Evolutionary conservation across 2,329 filamentous ascomycete genomes (phyloP), one percentile per base, ranked within the genome.

Genomic region (Alternaria sp.): DNA sequence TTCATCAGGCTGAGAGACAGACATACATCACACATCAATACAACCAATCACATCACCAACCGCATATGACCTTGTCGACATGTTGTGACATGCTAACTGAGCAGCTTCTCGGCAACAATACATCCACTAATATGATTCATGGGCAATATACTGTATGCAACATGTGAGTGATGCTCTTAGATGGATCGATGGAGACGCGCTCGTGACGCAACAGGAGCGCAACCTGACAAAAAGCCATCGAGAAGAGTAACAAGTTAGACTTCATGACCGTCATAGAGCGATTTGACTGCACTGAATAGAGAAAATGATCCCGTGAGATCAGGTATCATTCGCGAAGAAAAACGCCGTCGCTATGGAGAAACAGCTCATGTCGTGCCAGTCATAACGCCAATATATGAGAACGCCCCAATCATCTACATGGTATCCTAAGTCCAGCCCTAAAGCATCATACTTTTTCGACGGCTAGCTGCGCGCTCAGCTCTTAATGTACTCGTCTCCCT

Each of bases 401-500:
- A 61, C 32, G 26, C 54, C 12, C 20, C 44, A n/a, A 28, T 52
- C 34, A 36, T 51, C 22, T 43, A 47, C 48, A 57, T 62, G 24
- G 43, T 41, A 53, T 28, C 48, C 47, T n/a, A 36, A 47, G 32
- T 28, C 26, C 28, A 32, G 39, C 47, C 59, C 72, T 65, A 80
- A 46, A 81, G 59, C 76, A 81, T 74, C 79, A 80, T 81, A 64
- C 79, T 81, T 67, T 79, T 77, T 61, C 79, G 69, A 48, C 79
- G 66, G 64, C 74, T 75, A n/a, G 79, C 77, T 26, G 75, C 76
- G 47, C 79, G 69, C 47, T 80, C 78, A 6, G 69, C 70, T 51
- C 74, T 68, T 18, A 75, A 51, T 46, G 68, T 65, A 44, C 65
- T 65, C n/a, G 63, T 67, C 26, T 64, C 67, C 30, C 57, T 55